A percentile compares a stretch with the other conserved stretches of the same genome.
These are phyloP conservation scores for Buddleja alternifolia DNA, from an alignment of 257 asterid genomes.

Conservation along the genomic window DNA sequence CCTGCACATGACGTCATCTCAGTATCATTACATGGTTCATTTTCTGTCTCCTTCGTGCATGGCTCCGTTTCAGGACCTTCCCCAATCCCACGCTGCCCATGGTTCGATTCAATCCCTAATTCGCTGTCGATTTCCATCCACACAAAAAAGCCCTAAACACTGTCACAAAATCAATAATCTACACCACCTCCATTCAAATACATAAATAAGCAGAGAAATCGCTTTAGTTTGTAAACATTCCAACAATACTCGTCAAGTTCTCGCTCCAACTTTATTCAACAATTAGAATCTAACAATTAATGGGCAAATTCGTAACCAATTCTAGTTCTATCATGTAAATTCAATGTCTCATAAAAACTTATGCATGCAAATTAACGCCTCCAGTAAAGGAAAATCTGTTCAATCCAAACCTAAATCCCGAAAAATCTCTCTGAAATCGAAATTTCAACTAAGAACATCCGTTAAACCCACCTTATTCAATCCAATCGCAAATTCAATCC, in stretches of 20 bases:
- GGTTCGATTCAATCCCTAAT: constrained; percentile 37
- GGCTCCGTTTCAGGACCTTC: constrained; percentile 41
- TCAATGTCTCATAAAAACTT: constrained; percentile 14
- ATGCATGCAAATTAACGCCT: background rate
- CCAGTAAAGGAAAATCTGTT: background rate
- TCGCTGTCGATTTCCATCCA: constrained; percentile 44
- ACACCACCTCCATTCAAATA: constrained; percentile 32
- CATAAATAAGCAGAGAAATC: background rate
- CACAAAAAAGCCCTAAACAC: constrained; percentile 34
- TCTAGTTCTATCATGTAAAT: constrained; percentile 25
- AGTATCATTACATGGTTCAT: constrained; percentile 28
- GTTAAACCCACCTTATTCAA: constrained; percentile 36
- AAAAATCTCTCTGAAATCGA: constrained; percentile 12
- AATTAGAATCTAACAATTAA: background rate
- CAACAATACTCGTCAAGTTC: constrained; percentile 8
- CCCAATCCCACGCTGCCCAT: constrained; percentile 30
- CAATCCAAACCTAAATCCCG: constrained; percentile 26
- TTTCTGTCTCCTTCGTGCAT: constrained; percentile 39
- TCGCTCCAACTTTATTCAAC: constrained; percentile 18
- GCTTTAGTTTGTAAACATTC: background rate
- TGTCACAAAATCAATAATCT: constrained; percentile 26
- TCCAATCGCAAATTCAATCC: constrained; percentile 43
- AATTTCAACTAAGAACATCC: constrained; percentile 16
- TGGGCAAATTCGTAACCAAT: background rate
- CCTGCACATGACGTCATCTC: constrained; percentile 30